phyloP scores from a whole-genome alignment of 2,329 filamentous ascomycete genomes.

The Xenosphaeropsis pyriputrescens region DNA sequence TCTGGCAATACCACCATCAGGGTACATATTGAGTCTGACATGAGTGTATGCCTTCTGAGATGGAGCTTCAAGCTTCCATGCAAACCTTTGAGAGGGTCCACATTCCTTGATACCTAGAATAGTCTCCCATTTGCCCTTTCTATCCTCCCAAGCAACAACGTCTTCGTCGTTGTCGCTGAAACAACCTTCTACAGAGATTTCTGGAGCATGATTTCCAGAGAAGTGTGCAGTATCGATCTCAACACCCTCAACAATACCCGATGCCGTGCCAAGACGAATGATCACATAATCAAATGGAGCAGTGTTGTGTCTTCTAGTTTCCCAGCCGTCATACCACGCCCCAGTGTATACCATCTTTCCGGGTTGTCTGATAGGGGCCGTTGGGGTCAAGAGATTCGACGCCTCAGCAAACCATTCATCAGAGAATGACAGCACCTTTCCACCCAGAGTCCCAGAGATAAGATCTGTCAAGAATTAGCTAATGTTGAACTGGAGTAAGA shows the following conservation, averaged over 20 bases:
- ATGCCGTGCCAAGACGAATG: constrained; percentile 51
- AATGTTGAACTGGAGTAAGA: too few species aligned
- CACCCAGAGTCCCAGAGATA: constrained; percentile 43
- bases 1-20: constrained; percentile 69
- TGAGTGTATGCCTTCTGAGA: constrained; percentile 61
- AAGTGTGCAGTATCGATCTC: constrained; percentile 76
- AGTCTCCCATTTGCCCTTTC: constrained; percentile 51
- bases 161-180: constrained; percentile 59
- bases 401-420: constrained; percentile 58
- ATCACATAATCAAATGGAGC: constrained; percentile 53
- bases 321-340: constrained; percentile 60
- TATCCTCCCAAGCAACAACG: constrained; percentile 45
- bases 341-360: constrained; percentile 57
- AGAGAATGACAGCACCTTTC: constrained; percentile 49
- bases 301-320: constrained; percentile 51
- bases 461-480: constrained; percentile 29
- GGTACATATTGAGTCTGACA: constrained; percentile 71
- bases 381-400: constrained; percentile 47
- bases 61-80: constrained; percentile 48
- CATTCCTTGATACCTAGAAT: constrained; percentile 58
- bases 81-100: constrained; percentile 59
- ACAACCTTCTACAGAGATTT: constrained; percentile 63
- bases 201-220: constrained; percentile 69
- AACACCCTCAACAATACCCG: constrained; percentile 56
- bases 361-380: constrained; percentile 42